Conservation (phyloP, 495 filamentous ascomycete genomes). For the Trichocladium uniseriatum region DNA sequence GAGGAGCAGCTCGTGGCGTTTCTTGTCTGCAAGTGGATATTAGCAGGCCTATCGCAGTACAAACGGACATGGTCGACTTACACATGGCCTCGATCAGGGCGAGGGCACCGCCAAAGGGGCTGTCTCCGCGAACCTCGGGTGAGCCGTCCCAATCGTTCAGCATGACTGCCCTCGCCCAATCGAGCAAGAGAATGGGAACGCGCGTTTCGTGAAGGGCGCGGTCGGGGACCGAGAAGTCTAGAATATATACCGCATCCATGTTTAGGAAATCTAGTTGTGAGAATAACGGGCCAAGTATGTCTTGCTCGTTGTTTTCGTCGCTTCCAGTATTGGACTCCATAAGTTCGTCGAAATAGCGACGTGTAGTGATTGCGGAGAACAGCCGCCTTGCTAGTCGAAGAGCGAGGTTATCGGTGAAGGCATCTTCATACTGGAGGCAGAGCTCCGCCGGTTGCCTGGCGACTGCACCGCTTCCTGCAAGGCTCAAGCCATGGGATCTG, state of each 20-base stretch:
- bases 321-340: constrained; percentile 21
- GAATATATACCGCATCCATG: constrained; percentile 27
- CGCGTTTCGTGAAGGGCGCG: constrained; percentile 42
- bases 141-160: constrained; percentile 70
- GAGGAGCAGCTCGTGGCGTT: constrained; percentile 53
- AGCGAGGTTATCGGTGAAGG: constrained; percentile 43
- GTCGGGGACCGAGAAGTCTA: constrained; percentile 40
- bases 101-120: constrained; percentile 62
- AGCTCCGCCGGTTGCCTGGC: constrained; percentile 35
- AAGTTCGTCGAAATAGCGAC: constrained; percentile 39
- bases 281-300: constrained; percentile 39
- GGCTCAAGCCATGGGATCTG: constrained; percentile 36
- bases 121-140: constrained; percentile 54
- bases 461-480: constrained; percentile 27
- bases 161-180: constrained; percentile 70
- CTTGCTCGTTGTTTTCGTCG: constrained; percentile 23
- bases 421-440: constrained; percentile 47
- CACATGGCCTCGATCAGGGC: constrained; percentile 66
- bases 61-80: constrained; percentile 29
- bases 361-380: constrained; percentile 41
- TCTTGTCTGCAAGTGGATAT: constrained; percentile 40
- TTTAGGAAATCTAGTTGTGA: constrained; percentile 40
- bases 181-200: constrained; percentile 52
- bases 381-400: constrained; percentile 42
- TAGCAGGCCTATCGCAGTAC: constrained; percentile 1